Evolutionary conservation across 768 basidiomycete genomes (phyloP).

Genomic region (Mycena amicta): DNA sequence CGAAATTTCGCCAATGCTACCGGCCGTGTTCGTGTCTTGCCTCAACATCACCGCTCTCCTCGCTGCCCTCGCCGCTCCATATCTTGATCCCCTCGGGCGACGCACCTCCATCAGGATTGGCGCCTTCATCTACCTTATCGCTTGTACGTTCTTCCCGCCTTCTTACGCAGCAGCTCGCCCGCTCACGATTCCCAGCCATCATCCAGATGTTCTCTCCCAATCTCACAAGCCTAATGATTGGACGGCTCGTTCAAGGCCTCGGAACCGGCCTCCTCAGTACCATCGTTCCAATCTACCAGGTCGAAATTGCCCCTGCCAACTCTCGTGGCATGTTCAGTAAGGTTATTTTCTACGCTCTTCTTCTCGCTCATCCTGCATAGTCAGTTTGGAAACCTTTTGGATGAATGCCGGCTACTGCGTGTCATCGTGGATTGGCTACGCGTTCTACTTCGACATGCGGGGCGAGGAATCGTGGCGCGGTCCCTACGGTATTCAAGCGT

Average conservation of each 20-base stretch:
- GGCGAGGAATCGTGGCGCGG: constrained; percentile 59
- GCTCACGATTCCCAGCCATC: constrained; percentile 27
- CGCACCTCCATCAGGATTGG: constrained; percentile 53
- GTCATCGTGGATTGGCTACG: constrained; percentile 50
- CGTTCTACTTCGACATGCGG: constrained; percentile 49
- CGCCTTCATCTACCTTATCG: constrained; percentile 48
- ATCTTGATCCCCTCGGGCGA: constrained; percentile 52
- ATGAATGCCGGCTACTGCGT: constrained; percentile 51
- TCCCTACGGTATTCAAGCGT: constrained; percentile 56
- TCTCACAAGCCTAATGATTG: constrained; percentile 39
- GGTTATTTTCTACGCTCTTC: background rate
- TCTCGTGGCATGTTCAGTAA: constrained; percentile 50
- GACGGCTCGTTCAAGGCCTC: constrained; percentile 48
- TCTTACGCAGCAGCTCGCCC: background rate
- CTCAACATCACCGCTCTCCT: constrained; percentile 54
- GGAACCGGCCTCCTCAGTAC: constrained; percentile 52
- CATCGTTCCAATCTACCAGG: constrained; percentile 53
- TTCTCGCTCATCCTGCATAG: background rate
- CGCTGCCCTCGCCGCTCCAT: constrained; percentile 47
- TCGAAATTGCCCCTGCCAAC: constrained; percentile 48
- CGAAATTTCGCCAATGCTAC: constrained; percentile 46
- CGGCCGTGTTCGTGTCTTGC: constrained; percentile 53
- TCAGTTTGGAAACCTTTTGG: constrained; percentile 55
- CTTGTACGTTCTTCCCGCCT: constrained; percentile 25
- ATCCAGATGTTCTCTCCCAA: constrained; percentile 54